Percentiles rank a stretch among this genome's conserved stretches.
These are phyloP conservation scores for Rhynchospora breviuscula DNA, from an alignment of 176 grass and related monocot genomes.

Conservation along the genomic window DNA sequence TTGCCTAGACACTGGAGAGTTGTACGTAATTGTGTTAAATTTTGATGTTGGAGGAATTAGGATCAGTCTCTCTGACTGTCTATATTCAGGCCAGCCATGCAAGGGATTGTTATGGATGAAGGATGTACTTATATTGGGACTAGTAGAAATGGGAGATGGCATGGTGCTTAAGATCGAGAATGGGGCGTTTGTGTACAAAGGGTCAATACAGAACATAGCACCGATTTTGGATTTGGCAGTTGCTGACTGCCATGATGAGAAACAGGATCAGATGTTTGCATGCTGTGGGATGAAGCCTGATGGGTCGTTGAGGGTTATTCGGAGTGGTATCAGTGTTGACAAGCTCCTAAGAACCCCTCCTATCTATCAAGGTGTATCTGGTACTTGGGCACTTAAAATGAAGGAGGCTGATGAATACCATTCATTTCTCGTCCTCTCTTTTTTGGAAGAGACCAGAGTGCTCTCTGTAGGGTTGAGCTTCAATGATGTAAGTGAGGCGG, in stretches of 20 bases:
- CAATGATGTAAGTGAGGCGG: slow-evolving; percentile 83
- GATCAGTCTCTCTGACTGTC: slow-evolving; percentile 51
- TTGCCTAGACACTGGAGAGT: slow-evolving; percentile 82
- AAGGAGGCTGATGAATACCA: slow-evolving; percentile 76
- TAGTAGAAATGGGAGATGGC: slow-evolving; percentile 97
- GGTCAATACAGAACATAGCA: slow-evolving; percentile 82
- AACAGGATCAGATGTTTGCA: slow-evolving; percentile 93
- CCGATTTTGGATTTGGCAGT: slow-evolving; percentile 89
- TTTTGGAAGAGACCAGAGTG: slow-evolving; percentile 97
- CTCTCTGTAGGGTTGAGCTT: slow-evolving; percentile 95
- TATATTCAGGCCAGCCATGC: slow-evolving; percentile 55
- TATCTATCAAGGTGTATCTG: slow-evolving; percentile 86
- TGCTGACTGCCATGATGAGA: slow-evolving; percentile 87
- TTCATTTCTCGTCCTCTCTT: slow-evolving; percentile 95
- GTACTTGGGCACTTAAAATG: slow-evolving; percentile 91
- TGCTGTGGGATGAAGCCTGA: slow-evolving; percentile 95
- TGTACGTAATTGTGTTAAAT: slow-evolving; percentile 75
- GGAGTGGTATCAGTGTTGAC: slow-evolving; percentile 91
- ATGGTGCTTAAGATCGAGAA: slow-evolving; percentile 73
- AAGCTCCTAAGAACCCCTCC: slow-evolving; percentile 73
- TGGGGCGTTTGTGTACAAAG: slow-evolving; percentile 61
- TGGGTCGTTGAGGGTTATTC: slow-evolving; percentile 77
- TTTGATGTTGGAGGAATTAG: slow-evolving; percentile 50
- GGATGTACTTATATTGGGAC: slow-evolving; percentile 61
- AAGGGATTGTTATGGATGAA: slow-evolving; percentile 75